Evolutionary conservation across 768 basidiomycete genomes (phyloP).

Genomic region (Lenzites betulinus): DNA sequence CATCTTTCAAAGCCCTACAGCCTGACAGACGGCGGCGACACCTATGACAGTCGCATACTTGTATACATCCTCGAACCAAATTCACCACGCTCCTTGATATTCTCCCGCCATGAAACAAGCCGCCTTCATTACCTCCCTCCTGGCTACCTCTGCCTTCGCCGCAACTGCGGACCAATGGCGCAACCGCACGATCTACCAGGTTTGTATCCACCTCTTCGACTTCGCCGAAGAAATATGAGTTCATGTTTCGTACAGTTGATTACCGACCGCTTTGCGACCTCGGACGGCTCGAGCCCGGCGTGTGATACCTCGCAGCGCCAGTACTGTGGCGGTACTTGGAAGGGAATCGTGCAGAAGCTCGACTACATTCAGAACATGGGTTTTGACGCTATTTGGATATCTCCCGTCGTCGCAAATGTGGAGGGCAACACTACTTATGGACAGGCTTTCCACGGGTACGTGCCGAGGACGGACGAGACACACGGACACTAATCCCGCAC

Average conservation of each 20-base stretch:
- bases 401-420: constrained; percentile 53
- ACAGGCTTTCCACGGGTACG: constrained; percentile 58
- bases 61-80: not conserved
- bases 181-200: constrained; percentile 58
- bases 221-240: not conserved
- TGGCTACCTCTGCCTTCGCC: constrained; percentile 32
- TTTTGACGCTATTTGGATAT: constrained; percentile 62
- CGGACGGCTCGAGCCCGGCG: constrained; percentile 38
- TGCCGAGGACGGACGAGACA: not conserved
- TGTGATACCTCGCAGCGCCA: constrained; percentile 50
- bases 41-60: not conserved
- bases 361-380: constrained; percentile 68
- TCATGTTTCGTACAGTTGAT: constrained; percentile 39
- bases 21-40: not conserved
- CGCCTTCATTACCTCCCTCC: constrained; percentile 14
- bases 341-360: constrained; percentile 51
- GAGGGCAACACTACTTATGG: constrained; percentile 51
- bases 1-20: not conserved
- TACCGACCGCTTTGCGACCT: constrained; percentile 62
- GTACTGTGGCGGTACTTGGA: constrained; percentile 63
- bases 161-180: constrained; percentile 53
- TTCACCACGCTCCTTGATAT: not conserved
- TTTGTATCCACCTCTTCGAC: constrained; percentile 12
- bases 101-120: not conserved
- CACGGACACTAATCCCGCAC: not conserved